Conservation (phyloP, 176 grass and related monocot genomes). For the Pharus latifolius region DNA sequence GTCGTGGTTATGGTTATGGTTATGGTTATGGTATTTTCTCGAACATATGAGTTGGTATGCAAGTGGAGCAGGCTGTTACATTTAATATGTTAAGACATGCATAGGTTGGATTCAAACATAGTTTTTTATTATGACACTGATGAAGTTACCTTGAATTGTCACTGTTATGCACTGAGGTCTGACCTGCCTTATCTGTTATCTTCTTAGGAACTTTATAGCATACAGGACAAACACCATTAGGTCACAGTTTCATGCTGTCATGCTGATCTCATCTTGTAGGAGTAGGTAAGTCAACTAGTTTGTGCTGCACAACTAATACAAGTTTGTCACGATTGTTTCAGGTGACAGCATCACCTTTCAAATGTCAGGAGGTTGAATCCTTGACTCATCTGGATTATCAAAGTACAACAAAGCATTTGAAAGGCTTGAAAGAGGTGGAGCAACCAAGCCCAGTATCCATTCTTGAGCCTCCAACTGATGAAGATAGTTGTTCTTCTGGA, state of each 20-base stretch:
- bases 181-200: not conserved
- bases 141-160: no score
- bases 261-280: not conserved
- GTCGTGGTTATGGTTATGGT: no score
- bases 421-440: slow-evolving; percentile 32
- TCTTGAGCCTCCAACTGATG: slow-evolving; percentile 42
- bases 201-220: not conserved
- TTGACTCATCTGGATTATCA: slow-evolving; percentile 13
- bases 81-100: no score
- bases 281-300: no score
- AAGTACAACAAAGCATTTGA: slow-evolving; percentile 3
- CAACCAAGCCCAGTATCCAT: slow-evolving; percentile 60
- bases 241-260: not conserved
- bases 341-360: slow-evolving; percentile 11
- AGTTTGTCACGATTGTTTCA: not conserved
- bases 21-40: no score
- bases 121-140: no score
- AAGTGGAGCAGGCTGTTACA: no score
- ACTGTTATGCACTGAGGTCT: not conserved
- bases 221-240: not conserved
- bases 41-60: no score
- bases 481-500: slow-evolving; percentile 36
- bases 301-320: not conserved
- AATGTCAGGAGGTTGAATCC: slow-evolving; percentile 1
- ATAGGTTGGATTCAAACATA: no score